Base-by-base conservation (phyloP, 2,329 filamentous ascomycete species). In the Amauroascus verrucosus region DNA sequence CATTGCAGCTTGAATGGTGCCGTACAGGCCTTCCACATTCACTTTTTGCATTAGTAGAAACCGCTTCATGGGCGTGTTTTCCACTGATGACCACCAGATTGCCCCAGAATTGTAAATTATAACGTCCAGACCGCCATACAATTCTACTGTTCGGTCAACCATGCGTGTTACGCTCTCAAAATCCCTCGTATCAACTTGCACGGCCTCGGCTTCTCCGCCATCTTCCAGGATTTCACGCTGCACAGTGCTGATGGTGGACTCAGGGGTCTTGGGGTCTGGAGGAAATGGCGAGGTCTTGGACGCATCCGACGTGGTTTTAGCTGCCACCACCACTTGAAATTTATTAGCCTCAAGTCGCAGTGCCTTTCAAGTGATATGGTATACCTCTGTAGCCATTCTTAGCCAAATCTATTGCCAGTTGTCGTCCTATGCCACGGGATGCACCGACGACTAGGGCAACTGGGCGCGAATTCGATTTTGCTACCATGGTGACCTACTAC, bases 41-140 rank as follows among this genome's bases (percentile, higher is more conserved):
- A 89, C 80, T 56, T 75, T 74, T 69, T 89, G 85, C 83, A 90
- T 87, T 59, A 85, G 77, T 65, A 82, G 81, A 70, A 88, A 91
- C n/a, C 86, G 78, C 67, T 84, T 85, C 58, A 85, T 72, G 0
- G 85, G 83, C 0, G 86, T 91, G 45, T 82, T 78, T 49, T 82
- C 77, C 0, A 94, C 81, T 1, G 84, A 78, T 0, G 84, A 79
- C 86, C 87, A 91, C 83, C 84, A 93, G 59, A 94, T 89, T 2
- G 88, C 88, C 38, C 88, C 88, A 0, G 84, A 83, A 66, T 93
- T 94, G 73, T 94, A 94, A 47, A 93, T 68, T 1, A 94, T 70
- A 0, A 85, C 83, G 64, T 93, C 86, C 2, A 94, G 72, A 20
- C 77, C 78, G 41, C 77, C 76, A 61, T 85, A 84, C 3, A 67